A percentile compares a stretch with the other conserved stretches of the same genome.
These are phyloP conservation scores for Lactarius hatsudake DNA, from an alignment of 768 basidiomycete species.

Conservation along the genomic window DNA sequence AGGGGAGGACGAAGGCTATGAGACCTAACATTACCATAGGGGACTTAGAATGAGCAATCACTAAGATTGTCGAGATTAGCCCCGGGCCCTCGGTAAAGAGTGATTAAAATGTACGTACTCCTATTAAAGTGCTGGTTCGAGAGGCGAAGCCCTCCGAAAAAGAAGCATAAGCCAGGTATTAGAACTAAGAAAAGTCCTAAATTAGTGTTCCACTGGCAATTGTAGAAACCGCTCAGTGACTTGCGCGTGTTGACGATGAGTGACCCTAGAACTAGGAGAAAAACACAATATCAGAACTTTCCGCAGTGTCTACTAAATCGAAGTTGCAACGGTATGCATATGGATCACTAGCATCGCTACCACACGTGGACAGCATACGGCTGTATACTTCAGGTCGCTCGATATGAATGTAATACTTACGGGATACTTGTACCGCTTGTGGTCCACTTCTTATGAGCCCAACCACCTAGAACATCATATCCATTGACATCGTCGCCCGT, in stretches of 20 bases:
- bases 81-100: accelerated
- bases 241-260: background rate
- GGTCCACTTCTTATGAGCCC: background rate
- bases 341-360: no score
- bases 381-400: no score
- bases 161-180: background rate
- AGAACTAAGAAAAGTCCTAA: background rate
- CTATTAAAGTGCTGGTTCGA: background rate
- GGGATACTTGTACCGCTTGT: background rate
- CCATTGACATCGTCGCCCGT: background rate
- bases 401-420: background rate
- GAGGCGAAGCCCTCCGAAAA: background rate
- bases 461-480: background rate
- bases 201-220: no score
- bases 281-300: background rate
- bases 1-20: background rate
- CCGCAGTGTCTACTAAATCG: no score
- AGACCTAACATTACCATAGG: background rate
- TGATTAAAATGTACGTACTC: background rate
- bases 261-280: background rate
- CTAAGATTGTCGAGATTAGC: background rate
- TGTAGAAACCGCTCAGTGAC: no score
- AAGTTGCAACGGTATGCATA: no score
- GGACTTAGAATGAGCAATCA: background rate
- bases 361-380: no score